Conservation (phyloP, 352 stramenopile species). For the Albugo laibachii region DNA sequence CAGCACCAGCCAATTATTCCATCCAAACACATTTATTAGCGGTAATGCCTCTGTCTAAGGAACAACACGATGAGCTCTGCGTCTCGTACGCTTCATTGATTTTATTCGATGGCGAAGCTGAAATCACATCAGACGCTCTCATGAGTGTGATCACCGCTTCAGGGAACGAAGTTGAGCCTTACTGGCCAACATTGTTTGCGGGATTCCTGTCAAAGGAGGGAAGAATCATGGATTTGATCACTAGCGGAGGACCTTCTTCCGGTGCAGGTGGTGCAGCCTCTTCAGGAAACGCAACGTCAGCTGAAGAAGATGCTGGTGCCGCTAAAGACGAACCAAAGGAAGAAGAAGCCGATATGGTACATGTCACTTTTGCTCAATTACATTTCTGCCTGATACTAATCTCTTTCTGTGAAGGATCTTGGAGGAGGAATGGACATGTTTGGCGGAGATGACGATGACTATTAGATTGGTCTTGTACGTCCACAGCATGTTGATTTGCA, state of each 20-base stretch:
- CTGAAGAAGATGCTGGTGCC: constrained; percentile 13
- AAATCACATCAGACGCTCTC: constrained; percentile 61
- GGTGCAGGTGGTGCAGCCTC: constrained; percentile 14
- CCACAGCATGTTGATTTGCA: too few species aligned
- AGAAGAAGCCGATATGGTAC: constrained; percentile 40
- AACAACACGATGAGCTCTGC: constrained; percentile 74
- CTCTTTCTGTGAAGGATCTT: too few species aligned
- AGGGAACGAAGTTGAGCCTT: constrained; percentile 67
- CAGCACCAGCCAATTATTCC: too few species aligned
- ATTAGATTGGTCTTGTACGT: too few species aligned
- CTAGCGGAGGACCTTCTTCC: constrained; percentile 27
- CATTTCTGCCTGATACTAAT: too few species aligned
- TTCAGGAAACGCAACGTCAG: constrained; percentile 18
- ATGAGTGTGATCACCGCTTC: constrained; percentile 44
- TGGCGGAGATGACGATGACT: too few species aligned
- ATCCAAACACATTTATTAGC: too few species aligned
- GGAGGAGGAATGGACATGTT: too few species aligned
- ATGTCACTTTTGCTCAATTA: neutral
- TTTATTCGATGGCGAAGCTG: constrained; percentile 67
- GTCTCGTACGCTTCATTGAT: constrained; percentile 69
- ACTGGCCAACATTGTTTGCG: constrained; percentile 62
- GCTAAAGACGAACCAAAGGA: constrained; percentile 25
- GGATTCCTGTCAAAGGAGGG: constrained; percentile 50
- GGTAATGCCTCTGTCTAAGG: constrained; percentile 56
- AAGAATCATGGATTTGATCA: constrained; percentile 65